Conservation (phyloP, 208 protist species). For the Trypanosoma vivax region DNA sequence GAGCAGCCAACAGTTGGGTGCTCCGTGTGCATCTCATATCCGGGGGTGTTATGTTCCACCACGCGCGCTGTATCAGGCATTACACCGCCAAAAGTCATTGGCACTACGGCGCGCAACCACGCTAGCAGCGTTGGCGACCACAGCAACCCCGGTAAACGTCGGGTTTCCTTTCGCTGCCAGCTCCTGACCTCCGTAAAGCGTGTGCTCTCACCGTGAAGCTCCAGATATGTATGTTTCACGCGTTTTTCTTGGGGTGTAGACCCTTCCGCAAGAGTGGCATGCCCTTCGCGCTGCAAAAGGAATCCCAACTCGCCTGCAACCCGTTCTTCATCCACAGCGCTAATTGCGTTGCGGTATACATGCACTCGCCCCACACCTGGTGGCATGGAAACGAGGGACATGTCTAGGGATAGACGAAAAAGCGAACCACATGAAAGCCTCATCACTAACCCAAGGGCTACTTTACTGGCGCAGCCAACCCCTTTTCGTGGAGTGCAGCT, state of each 20-base stretch:
- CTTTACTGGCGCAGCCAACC: no score
- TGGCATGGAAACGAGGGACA: conserved; percentile 57
- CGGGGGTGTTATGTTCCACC: conserved; percentile 74
- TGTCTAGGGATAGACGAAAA: conserved; percentile 31
- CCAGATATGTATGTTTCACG: conserved; percentile 73
- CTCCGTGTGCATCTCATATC: conserved; percentile 84
- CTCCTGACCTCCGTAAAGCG: conserved; percentile 77
- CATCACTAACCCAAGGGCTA: no score
- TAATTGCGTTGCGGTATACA: conserved; percentile 73
- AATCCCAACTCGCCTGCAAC: conserved; percentile 65
- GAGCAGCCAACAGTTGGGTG: conserved; percentile 73
- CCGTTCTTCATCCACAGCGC: conserved; percentile 46
- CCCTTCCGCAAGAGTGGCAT: conserved; percentile 36
- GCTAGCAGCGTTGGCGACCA: conserved; percentile 73
- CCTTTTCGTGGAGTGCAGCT: no score
- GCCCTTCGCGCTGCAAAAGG: conserved; percentile 60
- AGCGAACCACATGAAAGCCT: no score
- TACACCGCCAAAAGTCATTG: conserved; percentile 19
- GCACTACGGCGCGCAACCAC: conserved; percentile 27
- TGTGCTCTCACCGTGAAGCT: conserved; percentile 67
- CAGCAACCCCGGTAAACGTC: conserved; percentile 58
- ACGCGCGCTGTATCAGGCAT: conserved; percentile 78
- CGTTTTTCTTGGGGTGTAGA: conserved; percentile 50
- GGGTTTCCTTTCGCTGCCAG: conserved; percentile 55
- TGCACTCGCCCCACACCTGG: conserved; percentile 38